Percentiles rank a stretch among this genome's conserved stretches.
These are phyloP conservation scores for Chalciporus piperatoides DNA, from an alignment of 1,284 basidiomycete species.

Conservation along the genomic window DNA sequence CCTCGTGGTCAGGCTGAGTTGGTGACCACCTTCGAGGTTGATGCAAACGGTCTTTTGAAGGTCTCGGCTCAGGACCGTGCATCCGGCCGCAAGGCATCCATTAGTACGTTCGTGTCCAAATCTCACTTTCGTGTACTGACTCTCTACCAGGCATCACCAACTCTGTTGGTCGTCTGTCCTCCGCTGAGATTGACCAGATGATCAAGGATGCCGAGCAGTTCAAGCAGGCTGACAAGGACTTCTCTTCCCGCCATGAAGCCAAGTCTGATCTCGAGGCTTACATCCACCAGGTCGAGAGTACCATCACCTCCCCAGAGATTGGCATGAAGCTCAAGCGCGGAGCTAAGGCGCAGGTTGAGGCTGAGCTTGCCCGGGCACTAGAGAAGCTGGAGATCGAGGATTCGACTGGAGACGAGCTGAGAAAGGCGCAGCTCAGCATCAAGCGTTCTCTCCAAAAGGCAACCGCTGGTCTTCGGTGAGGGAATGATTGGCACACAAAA, in stretches of 20 bases:
- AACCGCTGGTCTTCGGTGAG: conserved; percentile 78
- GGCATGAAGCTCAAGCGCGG: conserved; percentile 97
- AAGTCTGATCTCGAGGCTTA: conserved; percentile 96
- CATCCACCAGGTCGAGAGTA: conserved; percentile 91
- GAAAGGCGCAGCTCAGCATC: conserved; percentile 88
- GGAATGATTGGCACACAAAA: conserved; percentile 12
- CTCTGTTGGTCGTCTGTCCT: conserved; percentile 93
- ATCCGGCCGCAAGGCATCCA: conserved; percentile 94
- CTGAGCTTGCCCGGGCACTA: conserved; percentile 92
- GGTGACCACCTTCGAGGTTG: conserved; percentile 95
- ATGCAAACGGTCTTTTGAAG: conserved; percentile 95
- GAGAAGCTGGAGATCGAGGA: conserved; percentile 97
- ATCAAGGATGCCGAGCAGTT: conserved; percentile 97
- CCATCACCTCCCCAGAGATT: conserved; percentile 91
- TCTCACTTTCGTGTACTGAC: conserved; percentile 16
- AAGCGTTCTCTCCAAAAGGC: conserved; percentile 97
- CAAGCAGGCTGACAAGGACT: conserved; percentile 96
- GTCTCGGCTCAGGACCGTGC: conserved; percentile 94
- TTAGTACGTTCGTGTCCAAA: conserved; percentile 55
- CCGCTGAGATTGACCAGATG: conserved; percentile 96
- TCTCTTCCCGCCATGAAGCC: conserved; percentile 93
- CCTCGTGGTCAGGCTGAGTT: conserved; percentile 95
- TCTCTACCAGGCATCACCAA: conserved; percentile 75
- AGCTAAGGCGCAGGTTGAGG: conserved; percentile 88
- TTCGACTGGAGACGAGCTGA: conserved; percentile 86